These are phyloP conservation scores for Colletotrichum chrysophilum DNA, from an alignment of 2,329 filamentous ascomycete genomes.

Conservation along the genomic window DNA sequence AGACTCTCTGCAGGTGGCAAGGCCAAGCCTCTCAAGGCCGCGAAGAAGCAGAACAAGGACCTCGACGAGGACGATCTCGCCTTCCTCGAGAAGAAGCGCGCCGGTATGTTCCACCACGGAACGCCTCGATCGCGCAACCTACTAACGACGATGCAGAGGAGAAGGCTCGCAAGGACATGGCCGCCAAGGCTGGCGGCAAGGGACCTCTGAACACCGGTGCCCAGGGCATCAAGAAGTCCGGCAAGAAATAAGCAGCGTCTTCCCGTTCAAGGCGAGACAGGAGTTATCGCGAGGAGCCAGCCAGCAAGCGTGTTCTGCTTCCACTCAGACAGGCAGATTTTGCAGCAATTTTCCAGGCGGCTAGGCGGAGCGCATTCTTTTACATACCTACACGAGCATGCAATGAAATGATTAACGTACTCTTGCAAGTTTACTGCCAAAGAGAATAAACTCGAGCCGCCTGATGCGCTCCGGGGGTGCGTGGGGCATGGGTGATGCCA, in stretches of 20 bases:
- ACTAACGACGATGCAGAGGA: constrained; percentile 60
- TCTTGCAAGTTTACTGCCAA: neutral
- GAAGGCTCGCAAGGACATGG: constrained; percentile 84
- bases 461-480: neutral
- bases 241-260: constrained; percentile 77
- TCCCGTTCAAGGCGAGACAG: neutral
- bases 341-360: neutral
- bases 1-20: constrained; percentile 68
- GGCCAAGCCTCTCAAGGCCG: constrained; percentile 83
- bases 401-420: constrained; percentile 14
- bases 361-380: constrained; percentile 1
- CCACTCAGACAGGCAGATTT: neutral
- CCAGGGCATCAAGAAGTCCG: constrained; percentile 97
- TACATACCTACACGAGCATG: constrained; percentile 20
- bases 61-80: constrained; percentile 87
- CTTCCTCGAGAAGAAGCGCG: constrained; percentile 82
- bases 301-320: neutral
- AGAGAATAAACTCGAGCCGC: neutral
- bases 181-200: constrained; percentile 83
- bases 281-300: neutral
- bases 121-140: neutral
- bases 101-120: constrained; percentile 63
- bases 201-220: constrained; percentile 83
- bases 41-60: constrained; percentile 85
- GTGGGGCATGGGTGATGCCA: constrained; percentile 10